Conservation (phyloP, 2,329 filamentous ascomycete species). For the Cercospora canescens region DNA sequence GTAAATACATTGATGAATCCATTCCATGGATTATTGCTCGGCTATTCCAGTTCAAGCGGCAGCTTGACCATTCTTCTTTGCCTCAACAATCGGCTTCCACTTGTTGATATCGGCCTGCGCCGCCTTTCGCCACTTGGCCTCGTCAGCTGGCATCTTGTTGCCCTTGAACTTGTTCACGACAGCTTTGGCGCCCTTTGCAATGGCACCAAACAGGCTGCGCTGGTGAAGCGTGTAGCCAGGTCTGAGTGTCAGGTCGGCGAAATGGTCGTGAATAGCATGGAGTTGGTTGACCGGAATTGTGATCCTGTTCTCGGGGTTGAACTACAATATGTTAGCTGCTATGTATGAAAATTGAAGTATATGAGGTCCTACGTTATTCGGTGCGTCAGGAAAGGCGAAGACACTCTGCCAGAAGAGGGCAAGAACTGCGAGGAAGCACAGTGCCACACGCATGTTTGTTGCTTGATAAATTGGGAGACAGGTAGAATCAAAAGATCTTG, state of each 20-base stretch:
- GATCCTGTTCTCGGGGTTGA: neutral
- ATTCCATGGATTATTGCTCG: too few species aligned
- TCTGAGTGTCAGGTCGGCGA: neutral
- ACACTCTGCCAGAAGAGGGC: neutral
- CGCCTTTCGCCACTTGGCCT: neutral
- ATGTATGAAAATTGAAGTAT: neutral
- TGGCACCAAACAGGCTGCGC: neutral
- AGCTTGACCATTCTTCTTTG: neutral
- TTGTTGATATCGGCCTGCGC: neutral
- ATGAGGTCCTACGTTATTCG: neutral
- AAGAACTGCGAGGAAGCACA: neutral
- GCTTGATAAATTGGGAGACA: neutral
- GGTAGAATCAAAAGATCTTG: neutral
- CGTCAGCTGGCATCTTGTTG: neutral
- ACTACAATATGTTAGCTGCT: neutral
- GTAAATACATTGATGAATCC: too few species aligned
- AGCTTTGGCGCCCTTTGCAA: neutral
- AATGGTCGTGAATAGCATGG: neutral
- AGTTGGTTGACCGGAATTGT: neutral
- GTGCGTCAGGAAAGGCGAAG: neutral
- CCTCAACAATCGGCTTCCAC: neutral
- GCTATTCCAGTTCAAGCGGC: neutral
- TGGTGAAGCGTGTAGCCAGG: neutral
- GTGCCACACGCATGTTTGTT: neutral
- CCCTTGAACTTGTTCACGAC: neutral